Base-by-base conservation (phyloP, 129 eudicot genomes). In the Flaveria brownii region DNA sequence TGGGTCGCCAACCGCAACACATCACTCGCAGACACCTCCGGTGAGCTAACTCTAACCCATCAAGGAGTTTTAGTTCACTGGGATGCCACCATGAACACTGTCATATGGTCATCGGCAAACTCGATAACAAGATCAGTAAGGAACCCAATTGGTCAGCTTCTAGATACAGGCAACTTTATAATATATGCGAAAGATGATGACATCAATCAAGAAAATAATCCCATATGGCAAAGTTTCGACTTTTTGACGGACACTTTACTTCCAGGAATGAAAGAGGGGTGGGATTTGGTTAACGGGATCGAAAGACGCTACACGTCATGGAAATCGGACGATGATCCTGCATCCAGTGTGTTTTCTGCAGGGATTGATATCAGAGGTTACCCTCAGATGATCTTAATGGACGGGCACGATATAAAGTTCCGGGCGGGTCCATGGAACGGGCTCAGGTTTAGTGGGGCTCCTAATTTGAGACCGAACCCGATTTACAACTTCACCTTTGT, bases 261-360 rank as follows among this genome's bases (percentile, higher is more conserved):
- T 8, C 49, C 71, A 0, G 62, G 61, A 66, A 62, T 75, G 79
- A 62, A 46, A 51, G 6, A 14, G 1, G 62, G 79, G 0, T 16
- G 55, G 68, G 26, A 75, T 12, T 45, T 22, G 45, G 39, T 62
- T 5, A 75, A 45, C 1, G 46, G 62, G 4, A 28, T 9, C 0
- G 71, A 60, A 49, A 20, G 62, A 20, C 28, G 28, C 68, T 3
- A 23, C 36, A 41, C 61, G 13, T 75, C 79, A 46, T 75, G 79
- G 79, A 75, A 63, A 36, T 41, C 23, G 20, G 39, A 8, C 6
- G 30, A 75, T 11, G 70, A 75, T 64, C 79, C 79, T 1, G 26
- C 72, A 14, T 2, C 11, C 1, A 71, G 79, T 46, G 61, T 14
- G 13, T 75, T 61, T 46, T 43, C 79, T 15, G n/a, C 0, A 0